These are phyloP conservation scores for Hymenoscyphus albidus DNA, from an alignment of 2,329 filamentous ascomycete species.

Conservation along the genomic window DNA sequence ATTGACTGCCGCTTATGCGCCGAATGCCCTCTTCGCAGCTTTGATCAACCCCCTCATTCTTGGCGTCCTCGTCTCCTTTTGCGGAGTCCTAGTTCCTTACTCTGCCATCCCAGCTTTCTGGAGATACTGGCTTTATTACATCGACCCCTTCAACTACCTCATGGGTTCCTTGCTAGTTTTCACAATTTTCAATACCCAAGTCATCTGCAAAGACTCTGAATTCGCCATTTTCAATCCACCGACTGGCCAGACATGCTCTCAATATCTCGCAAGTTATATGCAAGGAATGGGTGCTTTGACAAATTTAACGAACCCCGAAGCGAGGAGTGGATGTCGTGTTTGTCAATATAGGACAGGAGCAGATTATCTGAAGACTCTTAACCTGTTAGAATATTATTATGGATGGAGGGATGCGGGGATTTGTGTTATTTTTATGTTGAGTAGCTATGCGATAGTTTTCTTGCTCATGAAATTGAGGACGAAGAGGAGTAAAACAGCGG, in stretches of 20 bases:
- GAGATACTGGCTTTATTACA: conserved; percentile 48
- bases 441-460: conserved; percentile 42
- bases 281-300: conserved; percentile 42
- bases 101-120: conserved; percentile 60
- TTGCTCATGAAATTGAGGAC: conserved; percentile 47
- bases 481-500: conserved; percentile 45
- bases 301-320: conserved; percentile 58
- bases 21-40: conserved; percentile 56
- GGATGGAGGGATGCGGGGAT: conserved; percentile 63
- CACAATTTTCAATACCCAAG: conserved; percentile 43
- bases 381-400: conserved; percentile 57
- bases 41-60: conserved; percentile 55
- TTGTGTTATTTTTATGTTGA: conserved; percentile 42
- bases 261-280: conserved; percentile 54
- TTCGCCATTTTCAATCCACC: conserved; percentile 41
- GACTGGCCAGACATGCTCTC: conserved; percentile 52
- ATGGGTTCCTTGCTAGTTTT: conserved; percentile 55
- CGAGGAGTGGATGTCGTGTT: conserved; percentile 52
- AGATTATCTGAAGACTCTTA: conserved; percentile 58
- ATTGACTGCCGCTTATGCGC: conserved; percentile 59
- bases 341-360: conserved; percentile 56
- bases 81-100: conserved; percentile 70
- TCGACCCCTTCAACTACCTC: conserved; percentile 60
- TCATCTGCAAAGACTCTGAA: conserved; percentile 47
- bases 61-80: conserved; percentile 63